Evolutionary conservation across 2,329 filamentous ascomycete species (phyloP).

Genomic region (Trichophyton schoenleinii): DNA sequence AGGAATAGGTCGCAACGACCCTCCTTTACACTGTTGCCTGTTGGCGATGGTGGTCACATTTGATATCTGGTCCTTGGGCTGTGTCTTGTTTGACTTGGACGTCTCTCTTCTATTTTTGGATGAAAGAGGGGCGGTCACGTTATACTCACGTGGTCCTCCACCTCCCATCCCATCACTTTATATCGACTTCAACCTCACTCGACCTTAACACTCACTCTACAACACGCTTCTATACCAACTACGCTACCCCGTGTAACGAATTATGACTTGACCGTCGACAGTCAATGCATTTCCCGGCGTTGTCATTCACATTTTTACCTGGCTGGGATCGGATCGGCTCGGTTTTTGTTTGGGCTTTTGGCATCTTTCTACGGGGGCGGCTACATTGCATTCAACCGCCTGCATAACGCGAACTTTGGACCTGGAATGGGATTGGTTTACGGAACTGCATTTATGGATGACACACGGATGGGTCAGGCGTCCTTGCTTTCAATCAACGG

Average conservation of each 20-base stretch:
- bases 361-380: not conserved
- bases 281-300: conserved; percentile 2
- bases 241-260: not conserved
- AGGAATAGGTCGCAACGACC: not conserved
- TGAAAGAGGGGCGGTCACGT: not conserved
- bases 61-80: not conserved
- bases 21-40: not conserved
- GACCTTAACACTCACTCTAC: not conserved
- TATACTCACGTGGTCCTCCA: not conserved
- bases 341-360: not conserved
- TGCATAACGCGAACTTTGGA: not conserved
- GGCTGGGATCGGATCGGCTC: not conserved
- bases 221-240: not conserved
- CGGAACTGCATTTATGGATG: not conserved
- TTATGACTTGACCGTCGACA: conserved; percentile 3
- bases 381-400: not conserved
- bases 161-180: not conserved
- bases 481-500: not conserved
- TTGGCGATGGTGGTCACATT: not conserved
- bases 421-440: not conserved
- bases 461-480: not conserved
- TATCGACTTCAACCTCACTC: not conserved
- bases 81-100: not conserved
- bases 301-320: not conserved
- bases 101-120: not conserved